Evolutionary conservation across 768 basidiomycete species (phyloP), one percentile per base, ranked within the genome.

Genomic region (Gautieria morchelliformis): DNA sequence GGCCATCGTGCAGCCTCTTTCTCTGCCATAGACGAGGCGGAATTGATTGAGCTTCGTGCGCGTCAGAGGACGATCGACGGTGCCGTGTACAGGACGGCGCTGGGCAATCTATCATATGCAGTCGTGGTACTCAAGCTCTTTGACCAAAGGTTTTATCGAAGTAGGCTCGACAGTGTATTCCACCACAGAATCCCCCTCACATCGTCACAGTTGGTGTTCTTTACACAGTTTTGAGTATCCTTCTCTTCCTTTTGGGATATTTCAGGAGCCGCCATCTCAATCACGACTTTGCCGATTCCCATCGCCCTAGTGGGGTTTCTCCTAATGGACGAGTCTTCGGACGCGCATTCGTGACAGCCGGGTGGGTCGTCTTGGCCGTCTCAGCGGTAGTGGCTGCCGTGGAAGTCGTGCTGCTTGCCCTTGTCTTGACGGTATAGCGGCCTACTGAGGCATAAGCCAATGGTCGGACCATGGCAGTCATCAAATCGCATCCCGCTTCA

Each of bases 41-140:
- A 74, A 54, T 70, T 52, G 53, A 81, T 81, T 22, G 89, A 93
- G 66, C 69, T 93, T 17, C 78, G 90, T 14, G 90, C 90, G 0
- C 77, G 89, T 30, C 83, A 88, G 62, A 77, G 90, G 42, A 93
- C 90, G 0, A 91, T 90, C 65, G 80, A 91, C 53, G 89, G 88
- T 15, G 48, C 48, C 48, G 24, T 30, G 9, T 49, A 30, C 40
- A 81, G 89, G 27, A 86, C 83, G 0, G 89, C 89, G 0, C 73
- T 93, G 9, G 81, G 82, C 14, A 81, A 82, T 57, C 74, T 93
- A 2, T 85, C 87, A 0, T 89, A 87, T 64, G 77, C 86, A 1
- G 68, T 91, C 54, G 78, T 87, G 0, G 79, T 92, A 53, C 72
- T 93, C 10, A 81, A 88, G 47, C 76, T 93, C n/a, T 93, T 93